A percentile compares a stretch with the other conserved stretches of the same genome.
phyloP scores from a whole-genome alignment of 192 early-diverging fungal genomes.

The Coemansia sp. region DNA sequence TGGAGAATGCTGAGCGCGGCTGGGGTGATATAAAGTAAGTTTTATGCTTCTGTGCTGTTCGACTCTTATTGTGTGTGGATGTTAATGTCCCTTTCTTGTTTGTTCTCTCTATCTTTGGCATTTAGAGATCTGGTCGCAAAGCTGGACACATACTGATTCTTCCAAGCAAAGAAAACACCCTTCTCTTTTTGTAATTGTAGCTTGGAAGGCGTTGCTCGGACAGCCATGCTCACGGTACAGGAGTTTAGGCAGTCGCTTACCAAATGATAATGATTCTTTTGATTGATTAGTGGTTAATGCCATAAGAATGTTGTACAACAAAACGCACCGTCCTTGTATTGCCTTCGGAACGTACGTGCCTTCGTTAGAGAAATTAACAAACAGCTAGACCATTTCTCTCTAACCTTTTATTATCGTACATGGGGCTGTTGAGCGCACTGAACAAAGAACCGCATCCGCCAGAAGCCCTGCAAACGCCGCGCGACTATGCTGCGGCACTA shows the following conservation, averaged over 20 bases:
- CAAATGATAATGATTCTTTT: conserved; percentile 19
- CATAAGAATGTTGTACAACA: background rate
- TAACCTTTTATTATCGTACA: background rate
- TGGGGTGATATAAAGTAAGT: conserved; percentile 57
- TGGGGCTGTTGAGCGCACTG: background rate
- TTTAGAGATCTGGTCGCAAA: background rate
- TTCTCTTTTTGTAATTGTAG: conserved; percentile 19
- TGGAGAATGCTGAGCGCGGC: conserved; percentile 70
- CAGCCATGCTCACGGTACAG: conserved; percentile 47
- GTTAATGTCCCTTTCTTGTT: background rate
- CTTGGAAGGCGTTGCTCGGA: conserved; percentile 52
- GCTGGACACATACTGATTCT: background rate
- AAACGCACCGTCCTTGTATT: too few species aligned
- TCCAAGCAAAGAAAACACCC: background rate
- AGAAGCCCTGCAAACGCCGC: background rate
- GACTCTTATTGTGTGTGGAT: background rate
- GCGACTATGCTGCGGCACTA: background rate
- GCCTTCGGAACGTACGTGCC: too few species aligned
- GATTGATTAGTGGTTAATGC: too few species aligned
- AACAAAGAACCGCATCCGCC: background rate
- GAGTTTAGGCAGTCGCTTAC: conserved; percentile 48
- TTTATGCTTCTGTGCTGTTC: background rate
- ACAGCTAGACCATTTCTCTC: too few species aligned
- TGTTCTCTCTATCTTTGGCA: background rate
- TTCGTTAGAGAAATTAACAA: too few species aligned